Percentiles rank a stretch among this genome's conserved stretches.
These are phyloP conservation scores for Leptographium wingfieldii DNA, from an alignment of 2,329 filamentous ascomycete species.

Conservation along the genomic window DNA sequence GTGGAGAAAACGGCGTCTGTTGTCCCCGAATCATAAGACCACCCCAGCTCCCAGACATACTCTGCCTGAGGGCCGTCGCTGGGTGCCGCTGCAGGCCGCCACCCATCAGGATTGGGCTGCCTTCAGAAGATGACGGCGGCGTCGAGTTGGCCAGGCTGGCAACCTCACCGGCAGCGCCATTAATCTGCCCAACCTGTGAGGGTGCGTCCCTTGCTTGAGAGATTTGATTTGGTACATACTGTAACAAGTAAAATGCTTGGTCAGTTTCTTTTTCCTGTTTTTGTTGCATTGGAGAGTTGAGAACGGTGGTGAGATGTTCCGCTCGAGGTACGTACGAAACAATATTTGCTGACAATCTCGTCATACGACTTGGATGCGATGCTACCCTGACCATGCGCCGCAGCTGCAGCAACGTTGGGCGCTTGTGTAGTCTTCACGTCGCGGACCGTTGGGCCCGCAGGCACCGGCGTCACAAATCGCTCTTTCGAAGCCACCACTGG, in stretches of 20 bases:
- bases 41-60: conserved; percentile 20
- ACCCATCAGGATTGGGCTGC: conserved; percentile 23
- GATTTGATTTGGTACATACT: conserved; percentile 52
- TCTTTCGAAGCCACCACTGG: conserved; percentile 10
- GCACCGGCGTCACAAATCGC: conserved; percentile 8
- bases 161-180: conserved; percentile 27
- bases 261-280: conserved; percentile 20
- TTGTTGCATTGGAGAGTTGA: conserved; percentile 8
- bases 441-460: conserved; percentile 1
- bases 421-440: conserved; percentile 1
- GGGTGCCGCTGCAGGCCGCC: conserved; percentile 17
- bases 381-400: conserved; percentile 26
- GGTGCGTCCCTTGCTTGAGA: conserved; percentile 37
- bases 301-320: conserved; percentile 12
- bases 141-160: conserved; percentile 21
- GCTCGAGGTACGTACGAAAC: conserved; percentile 77
- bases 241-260: conserved; percentile 11
- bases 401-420: conserved; percentile 13
- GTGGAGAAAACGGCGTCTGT: neutral
- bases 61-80: conserved; percentile 29
- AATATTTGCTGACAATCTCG: conserved; percentile 97
- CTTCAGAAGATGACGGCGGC: conserved; percentile 21
- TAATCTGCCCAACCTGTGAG: conserved; percentile 28
- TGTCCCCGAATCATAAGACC: neutral
- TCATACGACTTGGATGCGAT: conserved; percentile 86